Evolutionary conservation across 2,329 filamentous ascomycete species (phyloP).

Genomic region (Zymoseptoria passerinii): DNA sequence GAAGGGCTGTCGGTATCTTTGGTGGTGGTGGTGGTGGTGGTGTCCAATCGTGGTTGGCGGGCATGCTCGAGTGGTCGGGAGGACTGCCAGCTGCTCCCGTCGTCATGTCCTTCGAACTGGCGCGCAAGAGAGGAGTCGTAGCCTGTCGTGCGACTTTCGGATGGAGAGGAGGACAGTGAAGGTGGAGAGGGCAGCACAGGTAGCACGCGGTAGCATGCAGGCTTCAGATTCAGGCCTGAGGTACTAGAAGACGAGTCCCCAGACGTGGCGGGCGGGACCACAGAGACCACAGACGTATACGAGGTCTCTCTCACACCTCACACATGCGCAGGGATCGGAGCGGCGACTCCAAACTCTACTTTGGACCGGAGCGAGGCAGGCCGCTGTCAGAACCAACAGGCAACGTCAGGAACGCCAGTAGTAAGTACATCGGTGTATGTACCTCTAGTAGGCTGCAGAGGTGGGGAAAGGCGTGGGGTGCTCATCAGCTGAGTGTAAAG

Average conservation of each 20-base stretch:
- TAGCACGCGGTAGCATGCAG: neutral
- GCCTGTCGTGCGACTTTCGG: neutral
- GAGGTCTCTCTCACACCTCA: neutral
- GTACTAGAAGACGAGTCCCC: neutral
- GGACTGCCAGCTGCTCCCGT: slow-evolving; percentile 5
- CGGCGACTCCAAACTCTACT: neutral
- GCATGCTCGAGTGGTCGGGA: slow-evolving; percentile 13
- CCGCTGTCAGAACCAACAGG: neutral
- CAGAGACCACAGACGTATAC: too few species aligned
- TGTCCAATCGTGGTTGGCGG: slow-evolving; percentile 10
- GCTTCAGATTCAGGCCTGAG: neutral
- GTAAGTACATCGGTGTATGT: neutral
- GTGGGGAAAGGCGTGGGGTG: neutral
- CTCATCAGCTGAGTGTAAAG: neutral
- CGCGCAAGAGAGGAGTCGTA: neutral
- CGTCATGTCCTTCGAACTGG: slow-evolving; percentile 4
- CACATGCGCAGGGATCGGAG: neutral
- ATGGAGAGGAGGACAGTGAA: neutral
- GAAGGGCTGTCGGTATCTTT: neutral
- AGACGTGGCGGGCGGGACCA: neutral
- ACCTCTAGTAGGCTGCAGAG: neutral
- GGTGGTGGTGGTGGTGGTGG: neutral
- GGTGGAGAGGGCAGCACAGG: neutral
- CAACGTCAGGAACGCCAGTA: neutral
- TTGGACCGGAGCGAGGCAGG: neutral